phyloP scores from a whole-genome alignment of 768 basidiomycete genomes.

The Macrocybe gigantea region DNA sequence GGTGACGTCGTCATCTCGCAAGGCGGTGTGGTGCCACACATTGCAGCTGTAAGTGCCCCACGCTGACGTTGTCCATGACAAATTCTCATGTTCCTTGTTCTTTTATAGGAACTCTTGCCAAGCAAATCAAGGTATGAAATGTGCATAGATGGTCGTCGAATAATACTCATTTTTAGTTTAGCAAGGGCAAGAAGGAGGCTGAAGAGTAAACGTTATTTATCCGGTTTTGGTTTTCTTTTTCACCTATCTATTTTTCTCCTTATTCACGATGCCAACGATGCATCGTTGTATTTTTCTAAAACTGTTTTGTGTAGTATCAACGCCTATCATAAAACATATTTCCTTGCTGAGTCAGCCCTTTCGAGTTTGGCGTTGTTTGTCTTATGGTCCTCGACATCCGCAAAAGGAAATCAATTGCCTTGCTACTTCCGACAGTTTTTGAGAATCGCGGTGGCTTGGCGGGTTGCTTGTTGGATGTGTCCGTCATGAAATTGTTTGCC shows the following conservation, averaged over 20 bases:
- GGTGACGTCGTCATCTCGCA: constrained; percentile 90
- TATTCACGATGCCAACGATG: constrained; percentile 7
- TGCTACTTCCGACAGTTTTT: too few species aligned
- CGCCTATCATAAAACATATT: not conserved
- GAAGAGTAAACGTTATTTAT: constrained; percentile 23
- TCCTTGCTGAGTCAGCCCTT: not conserved
- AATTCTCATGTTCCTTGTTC: constrained; percentile 2
- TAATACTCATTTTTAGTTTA: constrained; percentile 6
- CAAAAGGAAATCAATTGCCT: too few species aligned
- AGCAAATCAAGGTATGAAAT: constrained; percentile 30
- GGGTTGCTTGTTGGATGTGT: not conserved
- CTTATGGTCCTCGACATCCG: too few species aligned
- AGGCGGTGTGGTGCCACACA: constrained; percentile 88
- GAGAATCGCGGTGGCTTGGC: not conserved
- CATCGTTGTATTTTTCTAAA: not conserved
- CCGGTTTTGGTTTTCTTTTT: not conserved
- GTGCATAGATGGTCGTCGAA: not conserved
- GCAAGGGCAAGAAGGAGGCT: constrained; percentile 35
- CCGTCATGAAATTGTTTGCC: constrained; percentile 52
- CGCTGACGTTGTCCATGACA: not conserved
- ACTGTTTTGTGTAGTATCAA: not conserved
- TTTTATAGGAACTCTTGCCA: constrained; percentile 31
- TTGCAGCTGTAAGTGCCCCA: constrained; percentile 37
- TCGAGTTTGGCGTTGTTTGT: too few species aligned
- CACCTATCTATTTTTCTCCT: constrained; percentile 12